Percentiles rank a stretch among this genome's conserved stretches.
Evolutionary conservation across 257 asterid species (phyloP).

Genomic region (Scutellaria baicalensis): DNA sequence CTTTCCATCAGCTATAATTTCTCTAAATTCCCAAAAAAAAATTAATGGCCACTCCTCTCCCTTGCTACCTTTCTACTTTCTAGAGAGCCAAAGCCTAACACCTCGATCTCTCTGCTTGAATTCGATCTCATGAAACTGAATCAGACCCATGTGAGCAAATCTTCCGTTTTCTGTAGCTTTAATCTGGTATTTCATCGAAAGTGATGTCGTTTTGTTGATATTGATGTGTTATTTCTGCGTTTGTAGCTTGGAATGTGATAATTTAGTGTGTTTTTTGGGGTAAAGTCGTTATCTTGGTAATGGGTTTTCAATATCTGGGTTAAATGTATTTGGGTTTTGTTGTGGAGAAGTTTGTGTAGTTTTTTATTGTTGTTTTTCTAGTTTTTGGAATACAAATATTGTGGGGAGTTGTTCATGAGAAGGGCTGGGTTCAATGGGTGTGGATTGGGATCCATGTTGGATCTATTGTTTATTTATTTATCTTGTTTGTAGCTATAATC

Average conservation of each 20-base stretch:
- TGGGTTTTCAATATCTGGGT: constrained; percentile 32
- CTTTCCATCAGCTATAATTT: constrained; percentile 26
- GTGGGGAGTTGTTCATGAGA: constrained; percentile 26
- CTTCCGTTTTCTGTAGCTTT: neutral
- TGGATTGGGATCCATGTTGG: constrained; percentile 91
- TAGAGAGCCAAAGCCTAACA: constrained; percentile 24
- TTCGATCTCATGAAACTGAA: constrained; percentile 28
- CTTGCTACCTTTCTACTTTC: constrained; percentile 30
- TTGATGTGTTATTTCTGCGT: neutral
- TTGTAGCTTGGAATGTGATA: constrained; percentile 14
- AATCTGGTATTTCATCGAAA: neutral
- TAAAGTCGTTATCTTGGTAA: constrained; percentile 32
- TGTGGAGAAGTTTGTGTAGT: constrained; percentile 15
- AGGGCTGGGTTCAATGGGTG: constrained; percentile 73
- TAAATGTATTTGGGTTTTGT: constrained; percentile 14
- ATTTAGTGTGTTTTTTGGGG: constrained; percentile 17
- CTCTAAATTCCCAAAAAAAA: constrained; percentile 13
- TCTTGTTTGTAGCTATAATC: constrained; percentile 11
- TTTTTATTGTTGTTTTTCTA: neutral
- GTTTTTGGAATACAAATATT: neutral
- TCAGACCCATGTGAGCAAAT: constrained; percentile 61
- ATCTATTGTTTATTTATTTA: constrained; percentile 33
- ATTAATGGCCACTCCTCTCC: constrained; percentile 35
- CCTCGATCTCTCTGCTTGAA: constrained; percentile 30
- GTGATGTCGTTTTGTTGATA: constrained; percentile 13